Base-by-base conservation (phyloP, 768 basidiomycete genomes). In the Xerocomus potaroensis region DNA sequence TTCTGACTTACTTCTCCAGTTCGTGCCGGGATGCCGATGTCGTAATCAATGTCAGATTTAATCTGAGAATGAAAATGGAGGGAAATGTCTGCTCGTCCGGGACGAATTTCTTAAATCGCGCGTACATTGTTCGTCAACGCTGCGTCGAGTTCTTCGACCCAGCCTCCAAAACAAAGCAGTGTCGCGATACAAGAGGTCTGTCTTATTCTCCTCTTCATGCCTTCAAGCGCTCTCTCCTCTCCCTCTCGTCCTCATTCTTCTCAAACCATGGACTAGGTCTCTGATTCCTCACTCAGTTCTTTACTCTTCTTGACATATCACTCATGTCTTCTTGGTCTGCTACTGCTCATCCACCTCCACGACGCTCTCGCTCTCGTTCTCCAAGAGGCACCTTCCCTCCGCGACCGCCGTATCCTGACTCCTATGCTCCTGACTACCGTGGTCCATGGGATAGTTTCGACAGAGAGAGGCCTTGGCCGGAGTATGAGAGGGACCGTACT, bases 281-380 rank as follows among this genome's bases (percentile, higher is more conserved):
- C 67, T 64, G 59, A 69, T 72, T 69, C 72, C 70, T 72, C 69
- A 70, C 78, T 78, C 65, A 66, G 65, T 50, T 68, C 58, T 51
- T 56, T 47, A 15, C 50, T 52, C 53, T 58, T 67, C 61, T 57
- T 59, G 60, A 59, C 56, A 56, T 38, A 58, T 41, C 50, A 72
- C 77, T 78, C 72, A 88, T 87, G 87, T 80, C 86, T 50, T 73
- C 77, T 72, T 90, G 85, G 85, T 76, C 81, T 73, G 71, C 77
- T 53, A 57, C 73, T 67, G 75, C 80, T 64, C 84, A 84, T 70
- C 85, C 84, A 65, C 79, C 82, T 47, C 74, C 81, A 53, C 84
- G 84, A 54, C 85, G 81, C 62, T 91, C 89, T 62, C 87, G 86
- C 61, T 91, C 89, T 58, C 85, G 87, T 49, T 90, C 88, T 53